Base-by-base conservation (phyloP, 345 rosid genomes). In the Sisymbrium irio region DNA sequence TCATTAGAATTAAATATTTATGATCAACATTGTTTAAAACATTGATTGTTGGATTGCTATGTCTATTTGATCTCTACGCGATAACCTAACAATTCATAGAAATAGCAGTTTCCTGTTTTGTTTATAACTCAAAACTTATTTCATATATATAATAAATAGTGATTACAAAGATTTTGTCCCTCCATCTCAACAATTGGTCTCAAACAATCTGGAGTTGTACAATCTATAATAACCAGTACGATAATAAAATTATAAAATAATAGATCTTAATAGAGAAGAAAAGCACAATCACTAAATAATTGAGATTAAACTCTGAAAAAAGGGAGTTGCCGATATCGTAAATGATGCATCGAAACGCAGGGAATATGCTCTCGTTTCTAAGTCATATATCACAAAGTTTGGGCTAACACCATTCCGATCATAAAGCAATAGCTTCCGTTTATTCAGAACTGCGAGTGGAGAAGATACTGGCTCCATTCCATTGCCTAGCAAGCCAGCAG, bases 341-440 rank as follows among this genome's bases (percentile, higher is more conserved):
- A 3, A 4, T 41, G 4, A 18, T 32, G 13, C 50, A 41, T 25
- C 50, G 9, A 8, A 22, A 15, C 20, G 14, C 32, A 63, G 14
- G 53, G 54, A 63, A 11, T 5, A 63, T 9, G 27, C 5, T 28
- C 28, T 45, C 1, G 27, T 44, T 17, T 44, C 11, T 27, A 30
- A 15, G 22, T 45, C 40, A 63, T 28, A 63, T 3, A 63, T 10
- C 68, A 63, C 68, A 9, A 63, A 10, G 28, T 28, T 63, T 28
- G 40, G 53, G 32, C 28, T 3, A 17, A 15, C 28, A 28, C 6
- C 17, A 63, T 15, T 4, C 41, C 30, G 54, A 63, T 44, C 28
- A 44, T 10, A 45, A 44, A 63, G 9, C 68, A 63, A 45, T 1
- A 63, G 17, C 25, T 63, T 63, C 68, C 44, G 44, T 40, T 63